Evolutionary conservation across 2,329 filamentous ascomycete species (phyloP), one percentile per base, ranked within the genome.

Genomic region (Aspergillus clavatus): DNA sequence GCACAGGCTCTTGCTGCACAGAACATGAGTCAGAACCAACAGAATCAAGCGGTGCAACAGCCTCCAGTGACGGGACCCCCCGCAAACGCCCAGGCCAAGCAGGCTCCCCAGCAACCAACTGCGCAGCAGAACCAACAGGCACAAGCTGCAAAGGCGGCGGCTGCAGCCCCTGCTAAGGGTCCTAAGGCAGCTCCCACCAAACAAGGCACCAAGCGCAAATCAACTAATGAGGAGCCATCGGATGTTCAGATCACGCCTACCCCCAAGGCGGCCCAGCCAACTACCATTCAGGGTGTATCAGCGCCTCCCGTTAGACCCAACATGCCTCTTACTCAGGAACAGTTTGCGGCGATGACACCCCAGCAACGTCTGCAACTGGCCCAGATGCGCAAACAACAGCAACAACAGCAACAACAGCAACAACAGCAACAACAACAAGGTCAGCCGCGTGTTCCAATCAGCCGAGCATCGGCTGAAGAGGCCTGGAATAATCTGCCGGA

Each of bases 221-320:
- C 68, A 3, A 67, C 58, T 43, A 66, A 63, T 43, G 74, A 78
- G 52, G 74, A 78, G 54, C 58, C 67, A n/a, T 56, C 68, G 27
- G 73, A 74, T 44, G 55, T 65, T 24, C 67, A 67, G 37, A 65
- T 70, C 48, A 66, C 66, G 6, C 66, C 68, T 45, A 31, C 54
- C 2, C 59, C 66, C 35, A 55, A 58, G 29, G 47, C 59, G 26
- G 48, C 47, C 18, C 60, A 63, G 33, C 52, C 55, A 33, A 45
- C 51, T 5, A 19, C 52, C 26, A 31, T 50, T 36, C 53, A 59
- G 36, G 51, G 49, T 24, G 44, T 56, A 23, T 40, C 54, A 42
- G 45, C 51, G 41, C 46, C 57, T 24, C 52, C 58, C 46, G 41
- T 56, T 28, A 48, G 54, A 35, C 54, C 56, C 23, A 53, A 52